Evolutionary conservation across 305 asterid genomes (phyloP), one percentile per base, ranked within the genome.

Genomic region (Plantago coronopus): DNA sequence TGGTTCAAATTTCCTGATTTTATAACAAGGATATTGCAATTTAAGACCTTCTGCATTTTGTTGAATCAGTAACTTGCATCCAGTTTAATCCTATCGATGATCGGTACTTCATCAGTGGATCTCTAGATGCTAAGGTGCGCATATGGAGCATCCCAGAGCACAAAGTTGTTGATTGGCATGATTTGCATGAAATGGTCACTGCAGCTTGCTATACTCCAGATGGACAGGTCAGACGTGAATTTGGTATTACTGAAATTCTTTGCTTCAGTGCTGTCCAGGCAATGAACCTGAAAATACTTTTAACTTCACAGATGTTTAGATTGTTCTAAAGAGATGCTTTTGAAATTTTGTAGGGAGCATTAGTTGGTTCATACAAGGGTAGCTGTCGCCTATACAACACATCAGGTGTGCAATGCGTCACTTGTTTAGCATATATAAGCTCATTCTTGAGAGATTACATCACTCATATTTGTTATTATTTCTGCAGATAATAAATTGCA

Each of bases 191-290:
- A 78, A 94, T 94, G 99, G 97, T 94, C 75, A 94, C 99, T 70
- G 96, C 99, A 29, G 99, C 97, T 70, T 89, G 96, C 80, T 94
- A 94, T 77, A 94, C 97, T 56, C 99, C 97, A 0, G 95, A 94
- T 85, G 99, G 99, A 62, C 97, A 87, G 97, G 99, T 94, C 61
- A 76, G 84, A 40, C 69, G 29, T 68, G 27, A 7, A 61, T 48
- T 50, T 13, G 46, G 69, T 64, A 42, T 59, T 63, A 51, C 50
- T 65, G 48, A 5, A 48, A 61, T 29, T 25, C 51, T 18, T 65
- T 56, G 27, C 48, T 59, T 40, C n/a, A 44, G 31, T 72, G 29
- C 51, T 45, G 34, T 70, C 38, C 46, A 47, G 47, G 66, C 50
- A n/a, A 57, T 50, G 23, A 53, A 62, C 54, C 38, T 17, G 16